Conservation (phyloP, 495 filamentous ascomycete species). For the Hypoxylon lenormandii region DNA sequence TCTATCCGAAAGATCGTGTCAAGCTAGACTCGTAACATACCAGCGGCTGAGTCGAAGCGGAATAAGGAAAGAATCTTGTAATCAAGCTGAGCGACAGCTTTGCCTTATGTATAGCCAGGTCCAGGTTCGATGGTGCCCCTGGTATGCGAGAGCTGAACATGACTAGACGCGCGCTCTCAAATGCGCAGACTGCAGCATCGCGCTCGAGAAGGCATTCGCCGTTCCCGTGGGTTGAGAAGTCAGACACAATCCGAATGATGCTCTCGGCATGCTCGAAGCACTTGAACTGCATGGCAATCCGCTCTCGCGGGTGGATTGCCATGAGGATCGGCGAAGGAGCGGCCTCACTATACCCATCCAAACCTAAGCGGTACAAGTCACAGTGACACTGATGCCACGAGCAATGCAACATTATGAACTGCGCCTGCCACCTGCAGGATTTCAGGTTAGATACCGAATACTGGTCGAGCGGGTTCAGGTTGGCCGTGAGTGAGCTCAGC, state of each 20-base stretch:
- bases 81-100: slow-evolving; percentile 41
- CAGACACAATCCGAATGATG: slow-evolving; percentile 46
- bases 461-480: slow-evolving; percentile 26
- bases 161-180: slow-evolving; percentile 46
- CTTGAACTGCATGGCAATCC: slow-evolving; percentile 37
- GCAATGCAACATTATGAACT: slow-evolving; percentile 48
- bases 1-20: neutral
- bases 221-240: slow-evolving; percentile 35
- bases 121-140: slow-evolving; percentile 33
- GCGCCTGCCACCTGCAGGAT: slow-evolving; percentile 35
- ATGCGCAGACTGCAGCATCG: slow-evolving; percentile 48
- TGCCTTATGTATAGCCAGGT: slow-evolving; percentile 41
- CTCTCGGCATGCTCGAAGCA: slow-evolving; percentile 48
- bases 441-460: slow-evolving; percentile 38
- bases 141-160: slow-evolving; percentile 46
- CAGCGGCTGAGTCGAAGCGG: slow-evolving; percentile 42
- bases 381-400: slow-evolving; percentile 52
- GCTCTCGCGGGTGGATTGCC: slow-evolving; percentile 33
- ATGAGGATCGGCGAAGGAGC: slow-evolving; percentile 43
- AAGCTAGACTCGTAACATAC: slow-evolving; percentile 9
- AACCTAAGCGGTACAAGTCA: slow-evolving; percentile 49
- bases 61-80: slow-evolving; percentile 43
- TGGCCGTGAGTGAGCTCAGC: slow-evolving; percentile 20
- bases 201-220: slow-evolving; percentile 39
- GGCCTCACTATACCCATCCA: slow-evolving; percentile 48